Evolutionary conservation across 352 stramenopile species (phyloP), one percentile per base, ranked within the genome.

Genomic region (Globisporangium polare): DNA sequence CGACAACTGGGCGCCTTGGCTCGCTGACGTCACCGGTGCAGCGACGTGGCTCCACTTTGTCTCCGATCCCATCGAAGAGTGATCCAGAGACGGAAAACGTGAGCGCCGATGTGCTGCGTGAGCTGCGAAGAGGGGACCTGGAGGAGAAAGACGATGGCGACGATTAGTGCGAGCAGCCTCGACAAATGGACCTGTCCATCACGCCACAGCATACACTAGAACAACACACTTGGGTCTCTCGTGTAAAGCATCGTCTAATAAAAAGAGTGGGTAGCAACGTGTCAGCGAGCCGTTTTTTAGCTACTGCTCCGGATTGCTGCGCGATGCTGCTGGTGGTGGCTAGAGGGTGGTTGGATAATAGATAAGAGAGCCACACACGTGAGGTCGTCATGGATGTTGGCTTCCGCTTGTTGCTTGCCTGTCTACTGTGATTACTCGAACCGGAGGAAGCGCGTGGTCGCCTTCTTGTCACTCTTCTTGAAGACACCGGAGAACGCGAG

Each of bases 401-500:
- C 47, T 53, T 35, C 13, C 7, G 47, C 47, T 53, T 52, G 24
- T 12, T 9, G 46, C 18, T 20, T 53, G 47, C 20, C 27, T 53
- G 46, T 37, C 18, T 52, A 22, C 46, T 35, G 17, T 33, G 33
- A 12, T 52, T 43, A 63, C 47, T 63, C 47, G 35, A 29, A 37
- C 27, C 55, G 62, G 10, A 67, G 46, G n/a, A 62, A 57, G 27
- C 55, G 62, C 56, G 62, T 63, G 31, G 49, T 60, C 26, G 29
- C 54, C 33, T 56, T 71, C 37, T 42, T 26, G 43, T 58, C 56
- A 9, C 72, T 82, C 56, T 84, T 88, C 50, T 89, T 90, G 67
- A 95, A 95, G 8, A 83, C 86, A 20, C 83, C 83, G 12, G 82
- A 61, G 39, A 89, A 72, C 22, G 84, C 79, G 31, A 95, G 78